These are phyloP conservation scores for Thelonectria discophora DNA, from an alignment of 2,329 filamentous ascomycete species.

Conservation along the genomic window DNA sequence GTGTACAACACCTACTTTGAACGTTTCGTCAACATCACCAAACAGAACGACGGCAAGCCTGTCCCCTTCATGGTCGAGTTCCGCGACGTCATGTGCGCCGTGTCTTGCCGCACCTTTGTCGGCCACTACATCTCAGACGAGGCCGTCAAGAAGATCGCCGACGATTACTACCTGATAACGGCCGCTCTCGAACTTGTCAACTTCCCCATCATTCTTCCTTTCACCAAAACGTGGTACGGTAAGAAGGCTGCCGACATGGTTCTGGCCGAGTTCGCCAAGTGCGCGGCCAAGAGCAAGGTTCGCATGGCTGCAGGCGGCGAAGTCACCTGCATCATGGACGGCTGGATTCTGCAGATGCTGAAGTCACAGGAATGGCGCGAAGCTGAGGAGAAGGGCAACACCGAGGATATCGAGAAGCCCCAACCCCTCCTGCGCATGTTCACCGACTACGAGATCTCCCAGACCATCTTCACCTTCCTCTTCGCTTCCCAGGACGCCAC, in stretches of 20 bases:
- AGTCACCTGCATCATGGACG: constrained; percentile 92
- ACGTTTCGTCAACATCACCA: constrained; percentile 78
- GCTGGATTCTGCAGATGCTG: constrained; percentile 89
- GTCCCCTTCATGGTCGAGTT: constrained; percentile 90
- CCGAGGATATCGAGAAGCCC: constrained; percentile 81
- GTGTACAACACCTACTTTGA: constrained; percentile 90
- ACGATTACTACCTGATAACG: constrained; percentile 97
- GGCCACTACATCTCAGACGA: constrained; percentile 94
- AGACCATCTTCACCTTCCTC: constrained; percentile 94
- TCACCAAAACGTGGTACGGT: constrained; percentile 95
- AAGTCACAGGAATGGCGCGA: constrained; percentile 84
- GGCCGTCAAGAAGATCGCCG: constrained; percentile 90
- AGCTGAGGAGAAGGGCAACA: constrained; percentile 76
- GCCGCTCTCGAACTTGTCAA: constrained; percentile 96
- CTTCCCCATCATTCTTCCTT: constrained; percentile 95
- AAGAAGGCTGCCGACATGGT: constrained; percentile 97
- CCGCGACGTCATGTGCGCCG: constrained; percentile 92
- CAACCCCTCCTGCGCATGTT: constrained; percentile 84
- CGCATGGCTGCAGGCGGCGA: constrained; percentile 90
- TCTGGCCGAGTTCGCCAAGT: constrained; percentile 86
- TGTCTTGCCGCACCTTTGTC: constrained; percentile 96
- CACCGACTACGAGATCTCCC: constrained; percentile 87
- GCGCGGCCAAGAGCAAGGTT: constrained; percentile 91
- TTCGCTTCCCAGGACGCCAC: constrained; percentile 98
- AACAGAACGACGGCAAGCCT: constrained; percentile 75